Evolutionary conservation across 2,329 filamentous ascomycete species (phyloP).

Genomic region (Taxawa tesnikishii): DNA sequence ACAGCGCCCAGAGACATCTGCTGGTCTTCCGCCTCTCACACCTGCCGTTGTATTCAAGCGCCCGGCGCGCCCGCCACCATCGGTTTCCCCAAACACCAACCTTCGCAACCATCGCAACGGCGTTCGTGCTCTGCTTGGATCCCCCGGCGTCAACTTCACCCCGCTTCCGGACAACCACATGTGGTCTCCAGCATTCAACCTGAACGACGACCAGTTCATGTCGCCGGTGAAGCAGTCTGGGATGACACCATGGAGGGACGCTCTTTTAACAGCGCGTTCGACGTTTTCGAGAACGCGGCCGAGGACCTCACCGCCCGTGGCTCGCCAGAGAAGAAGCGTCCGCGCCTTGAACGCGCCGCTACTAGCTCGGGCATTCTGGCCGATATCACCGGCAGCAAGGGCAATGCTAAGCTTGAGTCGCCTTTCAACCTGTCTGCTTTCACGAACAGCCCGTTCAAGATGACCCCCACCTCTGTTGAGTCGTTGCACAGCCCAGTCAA

Average conservation of each 20-base stretch:
- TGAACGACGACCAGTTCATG: slow-evolving; percentile 21
- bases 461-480: slow-evolving; percentile 3
- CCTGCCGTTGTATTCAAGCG: slow-evolving; percentile 67
- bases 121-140: slow-evolving; percentile 70
- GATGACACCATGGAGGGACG: slow-evolving; percentile 20
- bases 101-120: slow-evolving; percentile 76
- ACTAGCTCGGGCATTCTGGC: slow-evolving; percentile 49
- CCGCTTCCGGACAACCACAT: slow-evolving; percentile 37
- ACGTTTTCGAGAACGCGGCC: slow-evolving; percentile 42
- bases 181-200: slow-evolving; percentile 56
- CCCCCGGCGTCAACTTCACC: slow-evolving; percentile 49
- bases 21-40: slow-evolving; percentile 66
- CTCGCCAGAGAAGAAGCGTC: slow-evolving; percentile 56
- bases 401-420: not conserved
- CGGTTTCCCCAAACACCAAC: slow-evolving; percentile 87
- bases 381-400: slow-evolving; percentile 40
- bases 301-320: slow-evolving; percentile 38
- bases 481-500: slow-evolving; percentile 13
- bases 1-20: slow-evolving; percentile 45
- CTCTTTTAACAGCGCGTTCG: slow-evolving; percentile 39
- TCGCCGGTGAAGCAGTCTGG: slow-evolving; percentile 16
- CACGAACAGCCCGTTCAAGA: slow-evolving; percentile 6
- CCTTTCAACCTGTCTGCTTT: not conserved
- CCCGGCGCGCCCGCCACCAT: slow-evolving; percentile 52
- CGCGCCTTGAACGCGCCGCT: slow-evolving; percentile 50